Percentiles rank a stretch among this genome's conserved stretches.
Conservation (phyloP, 148 eudicot genomes). For the Camellia granthamiana region DNA sequence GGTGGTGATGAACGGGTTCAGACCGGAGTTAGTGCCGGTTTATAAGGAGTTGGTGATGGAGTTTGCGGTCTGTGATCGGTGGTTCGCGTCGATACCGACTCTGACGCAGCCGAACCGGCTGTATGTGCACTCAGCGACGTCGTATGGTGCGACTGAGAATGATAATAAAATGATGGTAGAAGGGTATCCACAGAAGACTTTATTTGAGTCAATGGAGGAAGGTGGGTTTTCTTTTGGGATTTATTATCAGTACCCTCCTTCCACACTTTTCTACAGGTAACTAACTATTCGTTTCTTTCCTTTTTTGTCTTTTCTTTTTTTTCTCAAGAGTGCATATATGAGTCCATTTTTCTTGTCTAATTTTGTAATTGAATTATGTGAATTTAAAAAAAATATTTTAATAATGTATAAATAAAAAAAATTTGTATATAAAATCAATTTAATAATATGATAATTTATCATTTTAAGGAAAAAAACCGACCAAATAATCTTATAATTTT, state of each 20-base stretch:
- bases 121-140: constrained; percentile 76
- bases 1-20: constrained; percentile 75
- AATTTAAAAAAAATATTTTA: no score
- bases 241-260: constrained; percentile 64
- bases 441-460: no score
- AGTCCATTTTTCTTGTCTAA: no score
- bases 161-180: constrained; percentile 42
- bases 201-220: constrained; percentile 73
- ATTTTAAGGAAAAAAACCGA: no score
- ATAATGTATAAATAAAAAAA: no score
- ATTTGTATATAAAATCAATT: no score
- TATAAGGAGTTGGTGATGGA: constrained; percentile 62
- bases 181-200: constrained; percentile 77
- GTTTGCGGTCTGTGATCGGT: constrained; percentile 72
- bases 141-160: constrained; percentile 53
- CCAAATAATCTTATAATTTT: no score
- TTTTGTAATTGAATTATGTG: no score
- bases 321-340: no score
- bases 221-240: constrained; percentile 59
- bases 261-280: constrained; percentile 74
- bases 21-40: constrained; percentile 63
- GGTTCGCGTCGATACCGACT: constrained; percentile 72
- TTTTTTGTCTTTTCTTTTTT: no score
- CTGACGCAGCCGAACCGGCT: constrained; percentile 72
- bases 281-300: no score